phyloP scores from a whole-genome alignment of 805 yeast genomes.

The Sugiyamaella qingdaonensis region DNA sequence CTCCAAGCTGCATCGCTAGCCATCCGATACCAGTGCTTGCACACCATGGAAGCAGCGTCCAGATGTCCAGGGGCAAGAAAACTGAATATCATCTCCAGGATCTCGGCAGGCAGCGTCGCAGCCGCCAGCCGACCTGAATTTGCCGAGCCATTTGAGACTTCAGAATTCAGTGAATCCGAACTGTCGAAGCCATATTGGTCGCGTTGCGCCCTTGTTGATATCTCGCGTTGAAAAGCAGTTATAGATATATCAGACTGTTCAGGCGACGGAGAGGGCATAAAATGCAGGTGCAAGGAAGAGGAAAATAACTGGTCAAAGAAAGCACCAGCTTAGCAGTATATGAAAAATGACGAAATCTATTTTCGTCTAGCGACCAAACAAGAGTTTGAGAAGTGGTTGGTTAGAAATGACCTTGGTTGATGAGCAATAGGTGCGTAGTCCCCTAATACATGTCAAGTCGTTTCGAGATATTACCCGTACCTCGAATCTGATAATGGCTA shows the following conservation, averaged over 20 bases:
- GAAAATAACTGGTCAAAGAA: not conserved
- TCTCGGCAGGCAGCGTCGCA: conserved; percentile 23
- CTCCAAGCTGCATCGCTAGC: conserved; percentile 32
- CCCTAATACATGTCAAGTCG: too few species aligned
- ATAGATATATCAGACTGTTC: not conserved
- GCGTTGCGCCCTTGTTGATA: not conserved
- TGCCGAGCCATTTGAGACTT: not conserved
- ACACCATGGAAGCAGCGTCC: conserved; percentile 26
- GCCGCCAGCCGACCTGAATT: not conserved
- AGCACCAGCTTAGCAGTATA: not conserved
- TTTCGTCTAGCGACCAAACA: too few species aligned
- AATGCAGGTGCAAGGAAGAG: not conserved
- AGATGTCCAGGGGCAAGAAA: conserved; percentile 23
- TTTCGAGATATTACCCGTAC: too few species aligned
- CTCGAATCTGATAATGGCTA: too few species aligned
- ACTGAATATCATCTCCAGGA: conserved; percentile 24
- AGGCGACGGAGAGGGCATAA: not conserved
- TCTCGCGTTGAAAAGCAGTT: not conserved
- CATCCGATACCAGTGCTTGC: conserved; percentile 27
- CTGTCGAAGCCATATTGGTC: not conserved
- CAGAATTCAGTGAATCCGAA: not conserved
- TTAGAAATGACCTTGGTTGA: too few species aligned
- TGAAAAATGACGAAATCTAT: too few species aligned
- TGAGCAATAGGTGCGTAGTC: too few species aligned
- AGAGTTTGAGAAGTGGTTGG: too few species aligned